phyloP scores from a whole-genome alignment of 1,139 yeast genomes.

The Ashbya aceris region DNA sequence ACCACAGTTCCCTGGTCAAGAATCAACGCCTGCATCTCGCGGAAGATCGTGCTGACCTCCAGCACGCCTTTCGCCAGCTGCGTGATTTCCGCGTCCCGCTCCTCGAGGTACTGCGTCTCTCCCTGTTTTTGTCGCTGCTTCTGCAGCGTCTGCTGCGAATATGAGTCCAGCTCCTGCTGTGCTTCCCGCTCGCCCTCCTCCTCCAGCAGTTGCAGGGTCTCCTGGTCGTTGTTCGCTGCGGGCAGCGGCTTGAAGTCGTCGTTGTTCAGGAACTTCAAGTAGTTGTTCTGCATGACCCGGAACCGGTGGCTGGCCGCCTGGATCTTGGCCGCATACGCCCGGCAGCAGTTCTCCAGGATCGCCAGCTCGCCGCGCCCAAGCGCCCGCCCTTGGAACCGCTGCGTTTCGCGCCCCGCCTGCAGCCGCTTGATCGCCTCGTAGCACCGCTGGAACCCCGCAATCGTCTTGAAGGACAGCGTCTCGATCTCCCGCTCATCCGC shows the following conservation, averaged over 20 bases:
- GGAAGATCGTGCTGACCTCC: constrained; percentile 86
- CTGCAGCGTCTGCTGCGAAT: constrained; percentile 37
- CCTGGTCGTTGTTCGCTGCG: constrained; percentile 19
- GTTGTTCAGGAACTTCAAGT: constrained; percentile 62
- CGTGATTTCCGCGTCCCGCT: constrained; percentile 81
- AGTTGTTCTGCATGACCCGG: constrained; percentile 80
- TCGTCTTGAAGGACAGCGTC: constrained; percentile 60
- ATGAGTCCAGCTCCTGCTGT: constrained; percentile 32
- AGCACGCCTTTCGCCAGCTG: constrained; percentile 88
- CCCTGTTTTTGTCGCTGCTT: constrained; percentile 34
- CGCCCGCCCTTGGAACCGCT: constrained; percentile 20
- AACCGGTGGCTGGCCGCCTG: constrained; percentile 71
- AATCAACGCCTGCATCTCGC: constrained; percentile 84
- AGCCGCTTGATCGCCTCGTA: constrained; percentile 66
- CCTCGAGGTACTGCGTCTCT: constrained; percentile 36
- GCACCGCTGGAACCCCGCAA: constrained; percentile 65
- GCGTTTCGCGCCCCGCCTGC: constrained; percentile 38
- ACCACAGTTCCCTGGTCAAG: constrained; percentile 92
- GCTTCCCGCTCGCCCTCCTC: constrained; percentile 40
- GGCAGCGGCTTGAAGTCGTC: constrained; percentile 47
- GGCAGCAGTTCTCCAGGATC: constrained; percentile 72
- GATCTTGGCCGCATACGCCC: constrained; percentile 74
- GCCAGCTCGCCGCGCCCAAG: constrained; percentile 42
- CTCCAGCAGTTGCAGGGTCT: constrained; percentile 19
- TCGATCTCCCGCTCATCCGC: constrained; percentile 69